phyloP scores from a whole-genome alignment of 495 filamentous ascomycete genomes.

The Talaromyces liani region DNA sequence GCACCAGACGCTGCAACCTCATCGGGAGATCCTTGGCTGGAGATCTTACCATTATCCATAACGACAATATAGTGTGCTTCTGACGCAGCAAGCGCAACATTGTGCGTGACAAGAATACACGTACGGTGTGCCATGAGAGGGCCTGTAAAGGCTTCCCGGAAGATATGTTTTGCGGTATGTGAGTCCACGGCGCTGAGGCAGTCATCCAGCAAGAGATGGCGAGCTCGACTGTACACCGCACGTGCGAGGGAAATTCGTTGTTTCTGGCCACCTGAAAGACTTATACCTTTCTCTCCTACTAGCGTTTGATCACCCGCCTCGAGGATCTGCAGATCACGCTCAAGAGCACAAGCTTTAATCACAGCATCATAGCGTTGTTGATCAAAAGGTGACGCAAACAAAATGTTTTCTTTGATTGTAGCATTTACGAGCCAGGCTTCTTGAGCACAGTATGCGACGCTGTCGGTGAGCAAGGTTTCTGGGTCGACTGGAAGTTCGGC shows the following conservation, averaged over 20 bases:
- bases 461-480: conserved; percentile 81
- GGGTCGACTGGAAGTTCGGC: conserved; percentile 77
- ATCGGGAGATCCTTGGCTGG: conserved; percentile 64
- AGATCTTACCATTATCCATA: conserved; percentile 78
- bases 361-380: conserved; percentile 81
- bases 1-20: conserved; percentile 77
- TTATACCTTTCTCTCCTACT: conserved; percentile 96
- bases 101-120: conserved; percentile 97
- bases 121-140: conserved; percentile 83
- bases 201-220: conserved; percentile 87
- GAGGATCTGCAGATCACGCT: conserved; percentile 86
- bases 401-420: conserved; percentile 92
- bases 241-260: conserved; percentile 93
- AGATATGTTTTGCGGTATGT: conserved; percentile 97
- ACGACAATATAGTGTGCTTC: conserved; percentile 71
- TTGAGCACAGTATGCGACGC: conserved; percentile 93
- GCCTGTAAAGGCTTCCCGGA: conserved; percentile 83
- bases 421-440: conserved; percentile 97
- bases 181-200: conserved; percentile 98
- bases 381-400: conserved; percentile 80
- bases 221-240: conserved; percentile 86
- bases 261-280: conserved; percentile 95
- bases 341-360: conserved; percentile 83
- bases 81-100: conserved; percentile 76
- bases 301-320: conserved; percentile 89